phyloP scores from a whole-genome alignment of 2,329 filamentous ascomycete genomes.

The Pseudogymnoascus destructans region DNA sequence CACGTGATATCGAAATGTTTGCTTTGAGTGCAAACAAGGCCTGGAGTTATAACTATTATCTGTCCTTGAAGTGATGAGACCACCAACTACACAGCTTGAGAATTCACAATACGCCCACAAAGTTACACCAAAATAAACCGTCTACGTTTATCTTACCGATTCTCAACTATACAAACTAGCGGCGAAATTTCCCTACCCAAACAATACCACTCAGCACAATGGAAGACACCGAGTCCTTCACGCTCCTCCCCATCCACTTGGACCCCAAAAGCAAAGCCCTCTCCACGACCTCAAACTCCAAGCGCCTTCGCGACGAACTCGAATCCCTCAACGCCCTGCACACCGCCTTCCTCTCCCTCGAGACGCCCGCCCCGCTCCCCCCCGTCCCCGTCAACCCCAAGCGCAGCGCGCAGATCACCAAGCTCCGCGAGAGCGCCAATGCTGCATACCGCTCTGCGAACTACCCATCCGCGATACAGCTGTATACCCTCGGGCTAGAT shows the following conservation, averaged over 20 bases:
- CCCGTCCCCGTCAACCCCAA: conserved; percentile 89
- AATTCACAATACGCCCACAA: background rate
- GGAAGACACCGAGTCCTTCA: conserved; percentile 61
- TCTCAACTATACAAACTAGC: background rate
- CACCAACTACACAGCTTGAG: background rate
- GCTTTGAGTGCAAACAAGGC: background rate
- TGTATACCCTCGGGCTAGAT: conserved; percentile 76
- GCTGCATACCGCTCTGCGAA: conserved; percentile 64
- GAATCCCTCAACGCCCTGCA: conserved; percentile 66
- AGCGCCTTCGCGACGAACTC: conserved; percentile 50
- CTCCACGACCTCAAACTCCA: conserved; percentile 32
- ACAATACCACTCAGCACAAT: conserved; percentile 26
- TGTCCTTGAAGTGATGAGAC: conserved; percentile 4
- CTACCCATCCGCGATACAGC: conserved; percentile 60
- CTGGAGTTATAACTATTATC: conserved; percentile 2
- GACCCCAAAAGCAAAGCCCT: conserved; percentile 74
- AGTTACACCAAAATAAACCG: background rate
- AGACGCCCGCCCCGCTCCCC: conserved; percentile 59
- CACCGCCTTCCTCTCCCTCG: conserved; percentile 55
- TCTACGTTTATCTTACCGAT: background rate
- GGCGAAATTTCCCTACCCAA: background rate
- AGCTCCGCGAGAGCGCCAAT: conserved; percentile 84
- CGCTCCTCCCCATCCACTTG: conserved; percentile 66
- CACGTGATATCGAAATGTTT: background rate
- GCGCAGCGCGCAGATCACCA: conserved; percentile 73